These are phyloP conservation scores for Fusarium xylarioides DNA, from an alignment of 2,329 filamentous ascomycete genomes.

Conservation along the genomic window DNA sequence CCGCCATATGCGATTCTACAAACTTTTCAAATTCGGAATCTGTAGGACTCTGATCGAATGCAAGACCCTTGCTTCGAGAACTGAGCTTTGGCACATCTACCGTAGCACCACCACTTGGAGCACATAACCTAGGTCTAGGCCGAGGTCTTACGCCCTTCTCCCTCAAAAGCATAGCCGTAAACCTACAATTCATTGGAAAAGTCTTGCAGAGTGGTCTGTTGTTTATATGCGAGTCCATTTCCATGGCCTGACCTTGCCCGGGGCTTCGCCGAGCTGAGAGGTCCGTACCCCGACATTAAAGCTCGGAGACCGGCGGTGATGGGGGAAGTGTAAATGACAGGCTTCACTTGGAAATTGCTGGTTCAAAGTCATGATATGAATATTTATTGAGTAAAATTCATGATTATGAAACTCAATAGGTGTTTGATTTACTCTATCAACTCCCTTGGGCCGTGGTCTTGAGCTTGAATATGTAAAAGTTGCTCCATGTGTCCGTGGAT, in stretches of 20 bases:
- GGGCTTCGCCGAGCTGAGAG: constrained; percentile 33
- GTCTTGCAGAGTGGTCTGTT: constrained; percentile 14
- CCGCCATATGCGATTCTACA: background rate
- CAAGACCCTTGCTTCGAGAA: background rate
- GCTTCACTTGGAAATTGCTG: background rate
- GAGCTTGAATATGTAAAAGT: background rate
- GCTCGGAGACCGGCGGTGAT: constrained; percentile 38
- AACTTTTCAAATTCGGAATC: background rate
- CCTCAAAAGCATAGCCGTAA: background rate
- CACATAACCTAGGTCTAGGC: background rate
- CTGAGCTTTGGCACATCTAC: constrained; percentile 16
- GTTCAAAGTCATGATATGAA: constrained; percentile 3
- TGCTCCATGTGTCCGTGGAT: constrained; percentile 27
- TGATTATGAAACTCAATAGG: background rate
- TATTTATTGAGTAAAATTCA: background rate
- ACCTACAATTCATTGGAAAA: background rate
- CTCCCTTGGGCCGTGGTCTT: constrained; percentile 4
- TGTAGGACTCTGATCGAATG: background rate
- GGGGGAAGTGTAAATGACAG: constrained; percentile 13
- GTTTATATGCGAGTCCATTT: constrained; percentile 1
- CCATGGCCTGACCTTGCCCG: constrained; percentile 17
- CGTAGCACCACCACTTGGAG: background rate
- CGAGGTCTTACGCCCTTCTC: background rate
- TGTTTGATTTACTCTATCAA: background rate
- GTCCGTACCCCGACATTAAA: constrained; percentile 31